A percentile compares a stretch with the other conserved stretches of the same genome.
Evolutionary conservation across 2,329 filamentous ascomycete genomes (phyloP).

Genomic region (Aureobasidium leucospermi): DNA sequence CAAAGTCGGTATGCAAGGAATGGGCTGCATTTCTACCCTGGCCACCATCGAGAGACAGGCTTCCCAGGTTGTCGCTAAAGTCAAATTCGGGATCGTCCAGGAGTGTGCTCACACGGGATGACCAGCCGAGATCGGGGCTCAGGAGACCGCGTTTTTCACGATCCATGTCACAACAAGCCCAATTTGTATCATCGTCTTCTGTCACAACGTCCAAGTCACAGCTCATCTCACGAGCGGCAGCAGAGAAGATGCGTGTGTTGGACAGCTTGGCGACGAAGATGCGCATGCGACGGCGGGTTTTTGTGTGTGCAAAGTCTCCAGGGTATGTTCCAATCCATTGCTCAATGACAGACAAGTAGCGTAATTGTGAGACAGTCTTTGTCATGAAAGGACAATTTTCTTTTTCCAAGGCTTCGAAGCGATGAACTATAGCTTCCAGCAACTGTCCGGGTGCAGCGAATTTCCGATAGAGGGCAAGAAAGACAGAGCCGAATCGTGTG

Average conservation of each 20-base stretch:
- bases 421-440: slow-evolving; percentile 67
- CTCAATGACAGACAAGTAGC: slow-evolving; percentile 74
- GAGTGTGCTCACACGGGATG: slow-evolving; percentile 26
- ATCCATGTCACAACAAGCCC: slow-evolving; percentile 75
- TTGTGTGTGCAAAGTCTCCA: slow-evolving; percentile 79
- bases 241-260: slow-evolving; percentile 71
- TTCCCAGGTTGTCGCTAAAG: slow-evolving; percentile 24
- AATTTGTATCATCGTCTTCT: slow-evolving; percentile 86
- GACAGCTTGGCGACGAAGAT: slow-evolving; percentile 71
- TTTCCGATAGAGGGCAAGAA: slow-evolving; percentile 87
- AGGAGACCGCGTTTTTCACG: slow-evolving; percentile 30
- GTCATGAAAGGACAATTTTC: slow-evolving; percentile 64
- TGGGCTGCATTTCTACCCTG: background rate
- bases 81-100: slow-evolving; percentile 28
- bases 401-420: slow-evolving; percentile 63
- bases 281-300: slow-evolving; percentile 63
- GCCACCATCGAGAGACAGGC: slow-evolving; percentile 20
- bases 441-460: slow-evolving; percentile 78
- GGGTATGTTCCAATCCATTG: slow-evolving; percentile 88
- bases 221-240: slow-evolving; percentile 78
- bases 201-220: slow-evolving; percentile 66
- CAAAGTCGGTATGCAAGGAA: slow-evolving; percentile 8
- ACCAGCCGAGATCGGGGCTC: slow-evolving; percentile 18
- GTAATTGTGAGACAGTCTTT: slow-evolving; percentile 72
- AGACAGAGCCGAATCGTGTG: slow-evolving; percentile 78